phyloP scores from a whole-genome alignment of 78 protist genomes.

The Neovahlkampfia damariscottae region DNA sequence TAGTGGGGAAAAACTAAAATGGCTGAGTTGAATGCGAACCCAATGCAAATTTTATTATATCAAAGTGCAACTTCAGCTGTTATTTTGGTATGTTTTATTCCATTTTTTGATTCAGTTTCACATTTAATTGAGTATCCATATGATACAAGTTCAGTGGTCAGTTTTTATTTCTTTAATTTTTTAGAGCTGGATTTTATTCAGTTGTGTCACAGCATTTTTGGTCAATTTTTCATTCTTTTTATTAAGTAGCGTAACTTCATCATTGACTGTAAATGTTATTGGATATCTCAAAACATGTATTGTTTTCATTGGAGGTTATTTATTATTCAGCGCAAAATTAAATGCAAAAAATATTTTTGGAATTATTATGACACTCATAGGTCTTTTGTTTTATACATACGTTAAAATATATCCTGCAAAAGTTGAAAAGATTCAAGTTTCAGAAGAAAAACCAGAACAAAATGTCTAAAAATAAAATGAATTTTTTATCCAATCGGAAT shows the following conservation, averaged over 20 bases:
- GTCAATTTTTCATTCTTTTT: conserved; percentile 36
- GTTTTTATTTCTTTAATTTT: neutral
- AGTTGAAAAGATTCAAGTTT: neutral
- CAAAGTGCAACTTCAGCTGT: conserved; percentile 12
- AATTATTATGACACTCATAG: neutral
- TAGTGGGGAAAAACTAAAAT: conserved; percentile 31
- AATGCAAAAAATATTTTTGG: neutral
- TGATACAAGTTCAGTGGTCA: no score
- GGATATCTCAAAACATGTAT: conserved; percentile 33
- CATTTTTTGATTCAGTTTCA: conserved; percentile 15
- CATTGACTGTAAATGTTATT: conserved; percentile 27
- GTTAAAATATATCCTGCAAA: neutral
- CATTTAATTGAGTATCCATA: neutral
- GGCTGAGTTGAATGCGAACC: conserved; percentile 10
- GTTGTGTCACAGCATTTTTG: conserved; percentile 17
- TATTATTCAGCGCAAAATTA: conserved; percentile 12
- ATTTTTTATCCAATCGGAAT: neutral
- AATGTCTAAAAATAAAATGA: neutral
- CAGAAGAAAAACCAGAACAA: neutral
- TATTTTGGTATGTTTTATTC: conserved; percentile 4
- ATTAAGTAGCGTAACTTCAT: conserved; percentile 35
- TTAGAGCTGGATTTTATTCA: neutral
- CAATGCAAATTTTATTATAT: conserved; percentile 22
- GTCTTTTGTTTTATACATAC: neutral
- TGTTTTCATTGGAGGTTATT: conserved; percentile 20